A percentile compares a stretch with the other conserved stretches of the same genome.
Evolutionary conservation across 345 rosid genomes (phyloP).

Genomic region (Microthlaspi erraticum): DNA sequence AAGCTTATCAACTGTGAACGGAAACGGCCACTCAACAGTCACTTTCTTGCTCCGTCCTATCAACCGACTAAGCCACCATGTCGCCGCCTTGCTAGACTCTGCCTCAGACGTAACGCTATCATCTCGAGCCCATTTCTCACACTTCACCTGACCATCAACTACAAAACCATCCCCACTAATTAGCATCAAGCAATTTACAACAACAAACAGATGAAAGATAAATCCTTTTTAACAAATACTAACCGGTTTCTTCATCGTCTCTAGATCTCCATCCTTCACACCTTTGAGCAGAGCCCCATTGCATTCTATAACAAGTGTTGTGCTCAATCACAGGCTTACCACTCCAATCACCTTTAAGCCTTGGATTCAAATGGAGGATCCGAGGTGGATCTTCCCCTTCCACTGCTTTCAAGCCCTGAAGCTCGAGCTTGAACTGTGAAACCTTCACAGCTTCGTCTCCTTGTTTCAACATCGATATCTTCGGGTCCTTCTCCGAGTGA

Average conservation of each 20-base stretch:
- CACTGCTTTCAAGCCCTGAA: conserved; percentile 79
- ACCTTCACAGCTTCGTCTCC: conserved; percentile 62
- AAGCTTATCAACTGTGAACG: conserved; percentile 66
- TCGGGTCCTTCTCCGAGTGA: conserved; percentile 62
- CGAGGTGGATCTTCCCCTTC: conserved; percentile 92
- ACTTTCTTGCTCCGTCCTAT: conserved; percentile 69
- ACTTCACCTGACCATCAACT: conserved; percentile 86
- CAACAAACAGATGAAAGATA: background rate
- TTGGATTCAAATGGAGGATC: conserved; percentile 85
- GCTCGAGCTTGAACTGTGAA: conserved; percentile 81
- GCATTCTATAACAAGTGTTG: conserved; percentile 91
- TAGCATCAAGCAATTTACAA: background rate
- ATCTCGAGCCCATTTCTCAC: conserved; percentile 90
- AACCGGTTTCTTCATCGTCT: conserved; percentile 84
- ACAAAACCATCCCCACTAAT: conserved; percentile 28
- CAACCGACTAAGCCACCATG: conserved; percentile 82
- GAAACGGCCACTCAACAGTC: conserved; percentile 77
- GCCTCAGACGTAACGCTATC: conserved; percentile 62
- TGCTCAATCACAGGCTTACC: conserved; percentile 85
- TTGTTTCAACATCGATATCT: conserved; percentile 56
- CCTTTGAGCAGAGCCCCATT: conserved; percentile 78
- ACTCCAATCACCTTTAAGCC: conserved; percentile 93
- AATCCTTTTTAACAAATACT: conserved; percentile 32
- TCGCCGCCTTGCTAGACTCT: conserved; percentile 59
- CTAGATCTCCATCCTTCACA: conserved; percentile 84